A percentile compares a stretch with the other conserved stretches of the same genome.
phyloP scores from a whole-genome alignment of 768 basidiomycete species.

The Mrakia blollopis region DNA sequence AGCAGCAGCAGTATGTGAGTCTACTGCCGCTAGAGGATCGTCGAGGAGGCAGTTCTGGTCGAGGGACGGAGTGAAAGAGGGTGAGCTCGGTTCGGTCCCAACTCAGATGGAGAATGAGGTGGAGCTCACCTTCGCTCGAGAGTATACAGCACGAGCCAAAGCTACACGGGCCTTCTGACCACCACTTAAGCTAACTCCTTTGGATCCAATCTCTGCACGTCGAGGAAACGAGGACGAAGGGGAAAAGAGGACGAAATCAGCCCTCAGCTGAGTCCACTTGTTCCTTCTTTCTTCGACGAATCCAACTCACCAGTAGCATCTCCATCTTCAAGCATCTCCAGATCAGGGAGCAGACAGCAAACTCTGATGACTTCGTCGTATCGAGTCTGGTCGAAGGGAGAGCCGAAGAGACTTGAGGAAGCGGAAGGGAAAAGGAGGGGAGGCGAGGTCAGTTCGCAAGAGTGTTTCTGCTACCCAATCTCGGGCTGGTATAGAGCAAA shows the following conservation, averaged over 20 bases:
- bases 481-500: too few relatives aligned
- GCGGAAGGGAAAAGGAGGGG: neutral
- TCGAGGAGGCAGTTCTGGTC: slow-evolving; percentile 62
- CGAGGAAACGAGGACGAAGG: slow-evolving; percentile 8
- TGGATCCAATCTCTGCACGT: slow-evolving; percentile 35
- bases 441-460: too few relatives aligned
- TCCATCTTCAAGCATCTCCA: slow-evolving; percentile 31
- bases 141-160: slow-evolving; percentile 76
- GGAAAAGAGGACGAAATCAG: too few relatives aligned
- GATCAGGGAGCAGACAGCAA: slow-evolving; percentile 27
- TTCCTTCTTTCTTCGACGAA: neutral
- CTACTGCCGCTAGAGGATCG: slow-evolving; percentile 73
- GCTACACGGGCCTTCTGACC: slow-evolving; percentile 52
- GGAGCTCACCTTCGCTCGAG: slow-evolving; percentile 51
- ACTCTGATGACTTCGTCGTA: slow-evolving; percentile 23
- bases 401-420: slow-evolving; percentile 26
- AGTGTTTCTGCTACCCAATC: too few relatives aligned
- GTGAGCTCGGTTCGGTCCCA: neutral
- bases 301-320: slow-evolving; percentile 35
- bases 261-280: too few relatives aligned
- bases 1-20: slow-evolving; percentile 31
- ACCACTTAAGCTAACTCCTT: slow-evolving; percentile 16
- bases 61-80: neutral
- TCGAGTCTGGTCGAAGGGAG: slow-evolving; percentile 22
- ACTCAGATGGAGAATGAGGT: neutral